Conservation (phyloP, 257 asterid genomes). For the Oldenlandia corymbosa region DNA sequence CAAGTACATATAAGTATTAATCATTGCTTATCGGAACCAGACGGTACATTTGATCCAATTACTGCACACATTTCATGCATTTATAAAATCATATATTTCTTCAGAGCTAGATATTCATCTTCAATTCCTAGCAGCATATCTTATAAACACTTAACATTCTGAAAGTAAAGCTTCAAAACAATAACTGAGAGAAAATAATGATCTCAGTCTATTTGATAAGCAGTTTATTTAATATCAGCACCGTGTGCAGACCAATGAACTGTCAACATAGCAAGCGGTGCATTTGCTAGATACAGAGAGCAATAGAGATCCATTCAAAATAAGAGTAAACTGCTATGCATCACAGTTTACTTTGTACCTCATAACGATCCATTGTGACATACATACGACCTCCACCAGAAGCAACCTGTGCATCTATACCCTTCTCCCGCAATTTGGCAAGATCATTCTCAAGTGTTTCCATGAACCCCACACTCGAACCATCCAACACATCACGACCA, state of each 20-base stretch:
- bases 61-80: background rate
- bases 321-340: background rate
- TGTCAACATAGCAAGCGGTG: background rate
- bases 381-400: constrained; percentile 99
- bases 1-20: no score
- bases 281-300: background rate
- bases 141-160: no score
- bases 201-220: no score
- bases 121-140: background rate
- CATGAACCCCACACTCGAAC: constrained; percentile 77
- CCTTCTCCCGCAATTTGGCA: constrained; percentile 58
- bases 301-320: no score
- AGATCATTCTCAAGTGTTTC: constrained; percentile 83
- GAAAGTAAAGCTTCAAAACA: no score
- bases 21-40: no score
- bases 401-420: constrained; percentile 83
- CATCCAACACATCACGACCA: constrained; percentile 98
- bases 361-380: constrained; percentile 96
- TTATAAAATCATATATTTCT: background rate
- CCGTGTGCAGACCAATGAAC: background rate
- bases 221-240: no score
- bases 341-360: constrained; percentile 31
- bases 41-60: no score
- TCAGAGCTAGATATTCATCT: background rate
- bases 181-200: no score